A percentile compares a stretch with the other conserved stretches of the same genome.
phyloP scores from a whole-genome alignment of 2,329 filamentous ascomycete species.

The Immersiporthe knoxdaviesiana region DNA sequence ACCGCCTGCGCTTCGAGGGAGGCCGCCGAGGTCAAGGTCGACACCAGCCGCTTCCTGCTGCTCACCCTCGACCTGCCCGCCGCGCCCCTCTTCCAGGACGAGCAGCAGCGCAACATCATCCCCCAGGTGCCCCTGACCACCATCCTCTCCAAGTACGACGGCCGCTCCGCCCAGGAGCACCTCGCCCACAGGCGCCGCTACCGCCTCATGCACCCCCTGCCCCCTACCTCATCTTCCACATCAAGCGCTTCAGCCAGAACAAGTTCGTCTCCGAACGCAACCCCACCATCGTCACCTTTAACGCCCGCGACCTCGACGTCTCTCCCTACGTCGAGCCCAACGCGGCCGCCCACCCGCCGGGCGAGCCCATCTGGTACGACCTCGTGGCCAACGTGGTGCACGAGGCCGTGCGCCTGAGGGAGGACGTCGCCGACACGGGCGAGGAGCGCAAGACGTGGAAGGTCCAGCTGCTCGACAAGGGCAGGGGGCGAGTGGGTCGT shows the following conservation, averaged over 20 bases:
- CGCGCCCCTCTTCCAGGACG: slow-evolving; percentile 93
- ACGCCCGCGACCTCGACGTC: slow-evolving; percentile 80
- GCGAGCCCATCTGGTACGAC: slow-evolving; percentile 92
- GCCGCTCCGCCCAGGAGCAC: slow-evolving; percentile 82
- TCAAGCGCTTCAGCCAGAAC: slow-evolving; percentile 96
- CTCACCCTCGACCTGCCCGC: slow-evolving; percentile 91
- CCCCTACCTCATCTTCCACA: slow-evolving; percentile 88
- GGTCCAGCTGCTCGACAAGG: slow-evolving; percentile 83
- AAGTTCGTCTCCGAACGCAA: slow-evolving; percentile 97
- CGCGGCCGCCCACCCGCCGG: slow-evolving; percentile 67
- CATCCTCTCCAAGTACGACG: slow-evolving; percentile 92
- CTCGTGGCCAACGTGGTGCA: slow-evolving; percentile 93
- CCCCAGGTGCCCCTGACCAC: slow-evolving; percentile 83
- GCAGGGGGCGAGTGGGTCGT: slow-evolving; percentile 87
- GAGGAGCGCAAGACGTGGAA: slow-evolving; percentile 93
- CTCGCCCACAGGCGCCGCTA: slow-evolving; percentile 87
- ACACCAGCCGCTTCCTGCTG: slow-evolving; percentile 81
- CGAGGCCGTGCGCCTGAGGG: slow-evolving; percentile 75
- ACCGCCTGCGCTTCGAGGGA: slow-evolving; percentile 93
- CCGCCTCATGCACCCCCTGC: slow-evolving; percentile 84
- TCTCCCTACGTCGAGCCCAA: slow-evolving; percentile 90
- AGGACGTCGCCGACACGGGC: slow-evolving; percentile 86
- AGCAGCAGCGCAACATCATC: slow-evolving; percentile 93
- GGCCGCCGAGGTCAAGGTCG: slow-evolving; percentile 76
- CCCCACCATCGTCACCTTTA: slow-evolving; percentile 97